Evolutionary conservation across 495 filamentous ascomycete species (phyloP).

Genomic region (Aspergillus taichungensis): DNA sequence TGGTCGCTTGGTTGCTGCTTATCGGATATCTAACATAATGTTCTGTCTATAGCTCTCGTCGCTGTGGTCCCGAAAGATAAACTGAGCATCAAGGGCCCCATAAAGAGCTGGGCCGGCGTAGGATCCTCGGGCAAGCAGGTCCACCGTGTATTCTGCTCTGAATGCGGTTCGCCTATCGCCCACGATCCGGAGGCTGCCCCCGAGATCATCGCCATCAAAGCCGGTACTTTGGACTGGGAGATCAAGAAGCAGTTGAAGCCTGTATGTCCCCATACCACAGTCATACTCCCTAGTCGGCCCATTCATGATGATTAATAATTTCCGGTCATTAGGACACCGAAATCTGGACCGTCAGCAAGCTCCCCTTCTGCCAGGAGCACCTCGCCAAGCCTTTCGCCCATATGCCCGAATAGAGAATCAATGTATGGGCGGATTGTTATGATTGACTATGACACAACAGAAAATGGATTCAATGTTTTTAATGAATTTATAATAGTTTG

Average conservation of each 20-base stretch:
- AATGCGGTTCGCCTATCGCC: conserved; percentile 61
- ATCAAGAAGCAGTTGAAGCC: conserved; percentile 62
- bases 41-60: conserved; percentile 44
- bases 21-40: not conserved
- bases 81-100: conserved; percentile 50
- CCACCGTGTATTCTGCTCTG: conserved; percentile 58
- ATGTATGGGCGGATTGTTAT: no score
- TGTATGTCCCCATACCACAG: conserved; percentile 20
- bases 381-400: conserved; percentile 50
- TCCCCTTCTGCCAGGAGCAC: conserved; percentile 59
- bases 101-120: conserved; percentile 50
- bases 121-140: conserved; percentile 50
- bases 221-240: conserved; percentile 49
- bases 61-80: conserved; percentile 55
- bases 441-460: no score
- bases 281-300: not conserved
- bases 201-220: conserved; percentile 61
- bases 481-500: no score
- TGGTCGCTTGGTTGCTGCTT: no score
- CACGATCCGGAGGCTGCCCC: conserved; percentile 61
- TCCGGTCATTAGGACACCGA: conserved; percentile 45
- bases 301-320: not conserved
- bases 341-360: conserved; percentile 60
- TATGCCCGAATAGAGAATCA: conserved; percentile 45
- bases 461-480: no score